These are phyloP conservation scores for Paracoccidioides lutzii DNA, from an alignment of 2,329 filamentous ascomycete genomes.

Conservation along the genomic window DNA sequence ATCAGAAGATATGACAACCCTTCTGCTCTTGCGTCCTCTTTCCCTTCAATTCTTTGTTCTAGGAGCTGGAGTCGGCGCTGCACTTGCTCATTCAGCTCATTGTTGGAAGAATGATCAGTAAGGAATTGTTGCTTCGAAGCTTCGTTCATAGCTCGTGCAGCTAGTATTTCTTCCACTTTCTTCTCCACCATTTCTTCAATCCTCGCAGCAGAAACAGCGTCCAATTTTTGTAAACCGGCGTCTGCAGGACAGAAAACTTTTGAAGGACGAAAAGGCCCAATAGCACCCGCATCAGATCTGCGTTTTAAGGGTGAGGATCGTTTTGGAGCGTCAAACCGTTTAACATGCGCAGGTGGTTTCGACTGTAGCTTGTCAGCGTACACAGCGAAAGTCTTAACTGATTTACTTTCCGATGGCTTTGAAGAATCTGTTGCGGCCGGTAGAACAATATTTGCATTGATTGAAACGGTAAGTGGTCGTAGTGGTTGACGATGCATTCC, in stretches of 20 bases:
- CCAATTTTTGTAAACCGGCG: constrained; percentile 22
- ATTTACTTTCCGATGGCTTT: constrained; percentile 51
- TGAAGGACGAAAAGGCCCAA: constrained; percentile 29
- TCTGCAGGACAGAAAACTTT: constrained; percentile 34
- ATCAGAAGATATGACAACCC: constrained; percentile 78
- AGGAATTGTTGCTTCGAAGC: constrained; percentile 28
- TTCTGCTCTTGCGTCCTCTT: constrained; percentile 64
- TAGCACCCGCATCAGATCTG: constrained; percentile 20
- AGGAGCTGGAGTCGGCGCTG: constrained; percentile 70
- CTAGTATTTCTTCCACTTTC: constrained; percentile 80
- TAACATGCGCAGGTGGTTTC: constrained; percentile 30
- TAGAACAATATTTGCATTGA: constrained; percentile 56
- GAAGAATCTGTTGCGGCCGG: constrained; percentile 37
- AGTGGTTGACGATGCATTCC: constrained; percentile 58
- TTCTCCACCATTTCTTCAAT: constrained; percentile 89
- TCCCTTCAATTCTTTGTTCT: constrained; percentile 70
- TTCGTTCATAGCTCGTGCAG: constrained; percentile 54
- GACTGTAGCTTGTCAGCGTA: constrained; percentile 56
- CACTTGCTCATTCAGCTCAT: constrained; percentile 59
- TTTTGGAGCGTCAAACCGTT: constrained; percentile 30
- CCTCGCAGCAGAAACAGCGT: constrained; percentile 48
- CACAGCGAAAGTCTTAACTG: constrained; percentile 72
- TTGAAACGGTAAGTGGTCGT: constrained; percentile 59
- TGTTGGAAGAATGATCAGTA: constrained; percentile 14
- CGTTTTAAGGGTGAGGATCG: constrained; percentile 31